These are phyloP conservation scores for Lasiodiplodia gonubiensis DNA, from an alignment of 2,329 filamentous ascomycete species.

Conservation along the genomic window DNA sequence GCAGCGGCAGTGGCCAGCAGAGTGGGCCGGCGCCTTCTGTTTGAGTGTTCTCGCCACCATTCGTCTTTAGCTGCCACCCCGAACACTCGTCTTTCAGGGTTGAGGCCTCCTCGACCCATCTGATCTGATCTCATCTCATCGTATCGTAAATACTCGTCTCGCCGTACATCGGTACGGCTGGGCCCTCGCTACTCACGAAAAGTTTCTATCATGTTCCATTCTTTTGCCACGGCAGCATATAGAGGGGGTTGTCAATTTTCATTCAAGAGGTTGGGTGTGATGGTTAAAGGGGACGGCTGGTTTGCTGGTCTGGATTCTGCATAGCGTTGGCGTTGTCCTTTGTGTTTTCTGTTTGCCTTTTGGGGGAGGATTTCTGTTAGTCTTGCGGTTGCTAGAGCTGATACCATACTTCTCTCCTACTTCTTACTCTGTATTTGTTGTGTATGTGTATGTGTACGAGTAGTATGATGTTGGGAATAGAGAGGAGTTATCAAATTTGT, in stretches of 20 bases:
- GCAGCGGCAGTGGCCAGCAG: neutral
- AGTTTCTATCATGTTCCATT: neutral
- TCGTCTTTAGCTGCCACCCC: no score
- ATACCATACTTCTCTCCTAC: neutral
- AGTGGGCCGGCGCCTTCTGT: neutral
- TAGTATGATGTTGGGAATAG: neutral
- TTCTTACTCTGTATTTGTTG: neutral
- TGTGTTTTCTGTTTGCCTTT: neutral
- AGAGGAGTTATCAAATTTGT: neutral
- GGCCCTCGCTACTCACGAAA: slow-evolving; percentile 1
- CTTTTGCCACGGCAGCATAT: neutral
- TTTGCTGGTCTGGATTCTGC: neutral
- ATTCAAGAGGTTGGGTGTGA: neutral
- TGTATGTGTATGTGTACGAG: neutral
- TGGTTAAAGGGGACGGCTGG: neutral
- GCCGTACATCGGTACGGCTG: neutral
- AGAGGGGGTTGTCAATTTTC: neutral
- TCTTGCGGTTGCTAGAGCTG: neutral
- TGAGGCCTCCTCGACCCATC: neutral
- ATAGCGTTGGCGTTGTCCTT: slow-evolving; percentile 29
- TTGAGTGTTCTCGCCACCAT: neutral
- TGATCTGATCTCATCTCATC: slow-evolving; percentile 11
- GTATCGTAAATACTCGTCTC: neutral
- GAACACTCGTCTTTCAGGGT: neutral
- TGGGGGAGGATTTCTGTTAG: neutral